Evolutionary conservation across 305 asterid genomes (phyloP).

Genomic region (Striga hermonthica): DNA sequence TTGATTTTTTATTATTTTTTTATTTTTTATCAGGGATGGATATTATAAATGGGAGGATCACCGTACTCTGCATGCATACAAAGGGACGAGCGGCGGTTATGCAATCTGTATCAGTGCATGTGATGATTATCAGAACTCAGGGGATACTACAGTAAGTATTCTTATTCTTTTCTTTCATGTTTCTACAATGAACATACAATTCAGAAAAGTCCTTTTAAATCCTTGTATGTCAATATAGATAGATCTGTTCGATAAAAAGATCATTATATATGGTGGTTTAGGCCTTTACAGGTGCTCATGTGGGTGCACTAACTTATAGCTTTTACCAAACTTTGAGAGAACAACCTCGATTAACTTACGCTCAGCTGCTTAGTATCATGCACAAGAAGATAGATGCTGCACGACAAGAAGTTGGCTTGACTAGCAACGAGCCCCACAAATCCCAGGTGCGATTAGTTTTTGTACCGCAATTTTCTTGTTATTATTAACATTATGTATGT

Average conservation of each 20-base stretch:
- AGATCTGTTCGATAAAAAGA: background rate
- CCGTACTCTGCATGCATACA: constrained; percentile 34
- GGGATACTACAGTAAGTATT: constrained; percentile 62
- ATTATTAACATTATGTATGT: too few species aligned
- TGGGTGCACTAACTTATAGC: constrained; percentile 69
- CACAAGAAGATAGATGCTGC: constrained; percentile 46
- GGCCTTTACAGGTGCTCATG: constrained; percentile 63
- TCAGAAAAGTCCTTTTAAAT: too few species aligned
- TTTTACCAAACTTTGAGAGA: constrained; percentile 53
- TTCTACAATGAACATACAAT: background rate
- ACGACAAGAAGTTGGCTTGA: constrained; percentile 39
- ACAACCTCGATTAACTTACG: constrained; percentile 55
- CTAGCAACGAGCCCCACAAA: constrained; percentile 32
- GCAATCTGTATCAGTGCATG: constrained; percentile 87
- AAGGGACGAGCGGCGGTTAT: constrained; percentile 77
- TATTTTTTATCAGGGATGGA: constrained; percentile 47
- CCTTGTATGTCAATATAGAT: too few species aligned
- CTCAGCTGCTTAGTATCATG: constrained; percentile 46
- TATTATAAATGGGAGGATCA: constrained; percentile 72
- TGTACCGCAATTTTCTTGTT: too few species aligned
- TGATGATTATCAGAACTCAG: constrained; percentile 80
- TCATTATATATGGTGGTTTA: constrained; percentile 32
- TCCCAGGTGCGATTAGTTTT: constrained; percentile 46
- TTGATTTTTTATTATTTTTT: too few species aligned
- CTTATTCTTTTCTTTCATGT: background rate